A percentile compares a stretch with the other conserved stretches of the same genome.
Evolutionary conservation across 1,139 yeast species (phyloP).

Genomic region (Blastobotrys petasosporus): DNA sequence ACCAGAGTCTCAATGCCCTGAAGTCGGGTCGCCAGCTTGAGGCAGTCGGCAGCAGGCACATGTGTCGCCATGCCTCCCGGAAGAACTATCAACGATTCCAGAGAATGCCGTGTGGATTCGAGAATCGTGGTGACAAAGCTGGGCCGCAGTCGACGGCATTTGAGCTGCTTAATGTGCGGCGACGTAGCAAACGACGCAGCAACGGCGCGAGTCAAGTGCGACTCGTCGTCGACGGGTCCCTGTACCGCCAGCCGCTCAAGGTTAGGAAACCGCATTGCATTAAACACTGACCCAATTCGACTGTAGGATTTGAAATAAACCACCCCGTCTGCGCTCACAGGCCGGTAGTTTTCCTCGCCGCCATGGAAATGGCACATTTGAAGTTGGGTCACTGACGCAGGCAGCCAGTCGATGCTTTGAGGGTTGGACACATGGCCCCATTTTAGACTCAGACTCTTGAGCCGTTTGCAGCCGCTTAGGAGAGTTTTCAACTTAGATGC

Average conservation of each 20-base stretch:
- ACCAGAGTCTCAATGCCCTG: constrained; percentile 6
- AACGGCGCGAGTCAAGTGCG: constrained; percentile 10
- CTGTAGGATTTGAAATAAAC: constrained; percentile 14
- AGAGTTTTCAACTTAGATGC: constrained; percentile 9
- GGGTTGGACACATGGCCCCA: constrained; percentile 16
- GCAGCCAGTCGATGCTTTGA: constrained; percentile 13
- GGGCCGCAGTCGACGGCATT: constrained; percentile 12
- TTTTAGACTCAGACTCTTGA: constrained; percentile 10
- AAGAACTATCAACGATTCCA: constrained; percentile 11
- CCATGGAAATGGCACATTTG: constrained; percentile 13
- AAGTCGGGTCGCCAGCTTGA: constrained; percentile 8
- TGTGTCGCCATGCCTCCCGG: constrained; percentile 10
- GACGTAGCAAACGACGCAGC: constrained; percentile 9
- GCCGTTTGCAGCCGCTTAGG: constrained; percentile 10
- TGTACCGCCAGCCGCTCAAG: constrained; percentile 14
- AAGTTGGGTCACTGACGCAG: constrained; percentile 12
- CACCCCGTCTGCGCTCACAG: constrained; percentile 11
- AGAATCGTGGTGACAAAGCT: constrained; percentile 13
- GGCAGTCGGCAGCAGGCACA: constrained; percentile 10
- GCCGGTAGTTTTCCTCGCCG: background rate
- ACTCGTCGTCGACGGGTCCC: constrained; percentile 15
- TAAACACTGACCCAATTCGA: constrained; percentile 13
- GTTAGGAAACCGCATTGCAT: constrained; percentile 11
- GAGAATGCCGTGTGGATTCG: background rate
- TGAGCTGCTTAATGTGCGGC: constrained; percentile 12